These are phyloP conservation scores for Acmispon strigosus DNA, from an alignment of 306 rosid genomes.

Conservation along the genomic window DNA sequence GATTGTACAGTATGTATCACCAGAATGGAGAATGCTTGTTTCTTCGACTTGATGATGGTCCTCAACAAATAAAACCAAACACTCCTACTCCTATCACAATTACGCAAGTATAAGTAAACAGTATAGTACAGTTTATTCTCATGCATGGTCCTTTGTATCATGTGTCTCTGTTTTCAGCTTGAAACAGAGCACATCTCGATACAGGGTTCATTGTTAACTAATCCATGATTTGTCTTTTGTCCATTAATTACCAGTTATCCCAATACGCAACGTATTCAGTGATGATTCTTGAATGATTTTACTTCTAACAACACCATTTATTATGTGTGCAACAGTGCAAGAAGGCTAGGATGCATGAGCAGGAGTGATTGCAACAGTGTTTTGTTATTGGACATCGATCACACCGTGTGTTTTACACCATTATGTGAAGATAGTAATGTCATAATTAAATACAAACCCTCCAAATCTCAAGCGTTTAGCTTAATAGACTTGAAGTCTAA, in stretches of 20 bases:
- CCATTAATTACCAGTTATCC: background rate
- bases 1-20: constrained; percentile 7
- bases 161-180: background rate
- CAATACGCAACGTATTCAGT: background rate
- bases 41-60: constrained; percentile 10
- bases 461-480: too few species aligned
- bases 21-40: background rate
- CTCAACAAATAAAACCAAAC: constrained; percentile 16
- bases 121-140: background rate
- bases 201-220: background rate
- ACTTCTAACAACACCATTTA: too few species aligned
- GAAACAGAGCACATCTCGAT: constrained; percentile 1
- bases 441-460: too few species aligned
- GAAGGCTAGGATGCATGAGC: background rate
- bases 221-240: constrained; percentile 11
- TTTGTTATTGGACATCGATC: background rate
- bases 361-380: background rate
- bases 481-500: too few species aligned
- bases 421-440: background rate
- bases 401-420: background rate
- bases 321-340: too few species aligned
- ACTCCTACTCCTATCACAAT: constrained; percentile 15
- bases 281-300: too few species aligned
- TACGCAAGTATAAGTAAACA: constrained; percentile 1
- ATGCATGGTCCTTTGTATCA: constrained; percentile 4